phyloP scores from a whole-genome alignment of 352 stramenopile genomes.

The Thraustochytrium striatum region DNA sequence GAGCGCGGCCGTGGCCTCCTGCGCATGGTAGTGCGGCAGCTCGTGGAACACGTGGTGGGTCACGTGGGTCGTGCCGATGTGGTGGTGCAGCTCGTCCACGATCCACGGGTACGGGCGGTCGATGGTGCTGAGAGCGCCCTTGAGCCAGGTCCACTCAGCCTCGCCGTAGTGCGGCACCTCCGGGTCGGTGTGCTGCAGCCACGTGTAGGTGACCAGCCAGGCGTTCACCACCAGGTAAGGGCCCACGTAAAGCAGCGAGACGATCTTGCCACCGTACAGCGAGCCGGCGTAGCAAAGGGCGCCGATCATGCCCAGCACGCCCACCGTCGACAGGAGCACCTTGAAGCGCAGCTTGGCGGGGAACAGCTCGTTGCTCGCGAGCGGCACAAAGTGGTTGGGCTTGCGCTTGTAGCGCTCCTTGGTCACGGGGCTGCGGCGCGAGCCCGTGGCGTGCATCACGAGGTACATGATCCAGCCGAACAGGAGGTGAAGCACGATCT shows the following conservation, averaged over 20 bases:
- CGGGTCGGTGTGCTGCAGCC: conserved; percentile 95
- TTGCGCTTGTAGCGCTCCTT: neutral
- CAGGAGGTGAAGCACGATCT: neutral
- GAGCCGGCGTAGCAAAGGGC: conserved; percentile 62
- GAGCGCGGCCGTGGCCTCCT: conserved; percentile 87
- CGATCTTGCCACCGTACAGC: conserved; percentile 68
- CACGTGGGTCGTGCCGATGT: conserved; percentile 96
- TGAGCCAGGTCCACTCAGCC: conserved; percentile 91
- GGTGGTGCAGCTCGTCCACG: conserved; percentile 93
- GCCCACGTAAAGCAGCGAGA: conserved; percentile 88
- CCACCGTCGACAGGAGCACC: conserved; percentile 84
- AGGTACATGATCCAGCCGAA: neutral
- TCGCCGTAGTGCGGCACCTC: conserved; percentile 90
- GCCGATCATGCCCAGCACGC: conserved; percentile 69
- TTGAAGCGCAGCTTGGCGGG: conserved; percentile 63
- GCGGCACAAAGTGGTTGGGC: conserved; percentile 12
- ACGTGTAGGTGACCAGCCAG: conserved; percentile 95
- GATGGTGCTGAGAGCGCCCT: conserved; percentile 91
- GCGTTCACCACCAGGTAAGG: conserved; percentile 92
- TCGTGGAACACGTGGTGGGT: conserved; percentile 97
- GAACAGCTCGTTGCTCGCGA: conserved; percentile 11
- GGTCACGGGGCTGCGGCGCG: neutral
- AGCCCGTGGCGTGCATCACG: neutral
- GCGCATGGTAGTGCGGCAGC: conserved; percentile 97
- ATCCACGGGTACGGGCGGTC: conserved; percentile 92